A percentile compares a stretch with the other conserved stretches of the same genome.
Conservation (phyloP, 2,329 filamentous ascomycete species). For the Graphilbum ipis-grandicollis region DNA sequence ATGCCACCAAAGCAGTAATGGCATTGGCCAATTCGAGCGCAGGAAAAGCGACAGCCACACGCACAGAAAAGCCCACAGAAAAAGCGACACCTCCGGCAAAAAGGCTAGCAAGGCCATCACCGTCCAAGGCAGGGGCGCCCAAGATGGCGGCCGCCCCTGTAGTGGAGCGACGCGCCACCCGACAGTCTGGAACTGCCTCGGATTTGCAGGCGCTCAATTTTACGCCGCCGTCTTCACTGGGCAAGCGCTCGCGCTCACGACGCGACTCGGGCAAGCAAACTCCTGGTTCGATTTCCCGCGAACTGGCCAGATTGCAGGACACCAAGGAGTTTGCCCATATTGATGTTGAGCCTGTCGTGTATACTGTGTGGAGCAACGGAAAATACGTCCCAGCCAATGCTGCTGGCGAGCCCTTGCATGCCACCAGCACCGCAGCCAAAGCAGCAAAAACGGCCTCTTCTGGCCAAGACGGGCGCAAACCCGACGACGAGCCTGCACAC, state of each 20-base stretch:
- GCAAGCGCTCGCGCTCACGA: constrained; percentile 35
- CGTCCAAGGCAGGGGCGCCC: too few relatives aligned
- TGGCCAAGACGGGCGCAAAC: constrained; percentile 8
- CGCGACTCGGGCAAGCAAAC: constrained; percentile 19
- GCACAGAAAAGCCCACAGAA: too few relatives aligned
- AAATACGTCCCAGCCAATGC: constrained; percentile 32
- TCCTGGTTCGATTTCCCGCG: constrained; percentile 19
- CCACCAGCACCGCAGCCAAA: constrained; percentile 11
- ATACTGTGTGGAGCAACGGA: constrained; percentile 48
- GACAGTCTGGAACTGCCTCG: constrained; percentile 19
- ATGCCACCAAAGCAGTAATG: too few relatives aligned
- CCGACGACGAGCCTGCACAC: constrained; percentile 10
- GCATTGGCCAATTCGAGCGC: too few relatives aligned
- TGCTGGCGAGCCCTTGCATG: constrained; percentile 18
- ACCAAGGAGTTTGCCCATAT: constrained; percentile 44
- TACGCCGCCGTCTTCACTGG: constrained; percentile 15
- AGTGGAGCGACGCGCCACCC: constrained; percentile 21
- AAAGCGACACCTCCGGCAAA: too few relatives aligned
- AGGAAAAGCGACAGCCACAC: too few relatives aligned
- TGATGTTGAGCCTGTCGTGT: constrained; percentile 37
- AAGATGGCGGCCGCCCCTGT: too few relatives aligned
- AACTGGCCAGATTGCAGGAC: constrained; percentile 41
- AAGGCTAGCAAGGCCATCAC: too few relatives aligned
- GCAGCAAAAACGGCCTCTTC: constrained; percentile 4
- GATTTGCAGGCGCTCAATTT: too few relatives aligned